Percentiles rank a stretch among this genome's conserved stretches.
phyloP scores from a whole-genome alignment of 2,329 filamentous ascomycete genomes.

The Paecilomyces dactylethromorphus region DNA sequence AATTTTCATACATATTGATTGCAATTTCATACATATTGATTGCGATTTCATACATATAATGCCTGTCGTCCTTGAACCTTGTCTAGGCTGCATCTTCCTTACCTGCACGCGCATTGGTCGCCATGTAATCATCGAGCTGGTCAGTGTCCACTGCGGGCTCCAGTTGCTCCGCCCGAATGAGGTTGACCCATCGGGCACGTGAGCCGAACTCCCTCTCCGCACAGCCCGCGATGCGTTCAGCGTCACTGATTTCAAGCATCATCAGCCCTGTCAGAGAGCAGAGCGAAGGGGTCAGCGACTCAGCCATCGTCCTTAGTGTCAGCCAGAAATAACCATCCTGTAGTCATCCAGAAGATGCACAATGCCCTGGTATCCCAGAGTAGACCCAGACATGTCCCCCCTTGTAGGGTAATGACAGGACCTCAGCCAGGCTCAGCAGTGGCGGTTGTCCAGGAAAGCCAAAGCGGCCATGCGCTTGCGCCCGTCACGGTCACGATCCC shows the following conservation, averaged over 20 bases:
- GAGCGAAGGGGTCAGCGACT: neutral
- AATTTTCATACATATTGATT: too few relatives aligned
- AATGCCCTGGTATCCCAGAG: neutral
- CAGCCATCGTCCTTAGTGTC: too few relatives aligned
- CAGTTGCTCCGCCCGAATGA: neutral
- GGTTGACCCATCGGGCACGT: neutral
- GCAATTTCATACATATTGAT: too few relatives aligned
- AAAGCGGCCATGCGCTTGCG: neutral
- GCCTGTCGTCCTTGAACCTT: too few relatives aligned
- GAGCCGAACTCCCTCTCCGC: neutral
- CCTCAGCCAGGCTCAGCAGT: neutral
- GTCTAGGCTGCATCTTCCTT: too few relatives aligned
- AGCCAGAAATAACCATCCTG: neutral
- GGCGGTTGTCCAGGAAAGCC: neutral
- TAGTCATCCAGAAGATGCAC: neutral
- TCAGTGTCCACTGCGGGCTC: too few relatives aligned
- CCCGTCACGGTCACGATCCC: neutral
- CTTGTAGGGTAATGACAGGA: too few relatives aligned
- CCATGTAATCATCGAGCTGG: too few relatives aligned
- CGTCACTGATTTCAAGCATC: neutral
- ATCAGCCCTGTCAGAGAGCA: neutral
- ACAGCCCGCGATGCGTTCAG: neutral
- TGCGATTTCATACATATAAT: too few relatives aligned
- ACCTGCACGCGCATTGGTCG: neutral
- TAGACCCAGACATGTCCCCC: too few relatives aligned